Percentiles rank a stretch among this genome's conserved stretches.
Conservation (phyloP, 208 protist genomes). For the Leishmania gerbilli region DNA sequence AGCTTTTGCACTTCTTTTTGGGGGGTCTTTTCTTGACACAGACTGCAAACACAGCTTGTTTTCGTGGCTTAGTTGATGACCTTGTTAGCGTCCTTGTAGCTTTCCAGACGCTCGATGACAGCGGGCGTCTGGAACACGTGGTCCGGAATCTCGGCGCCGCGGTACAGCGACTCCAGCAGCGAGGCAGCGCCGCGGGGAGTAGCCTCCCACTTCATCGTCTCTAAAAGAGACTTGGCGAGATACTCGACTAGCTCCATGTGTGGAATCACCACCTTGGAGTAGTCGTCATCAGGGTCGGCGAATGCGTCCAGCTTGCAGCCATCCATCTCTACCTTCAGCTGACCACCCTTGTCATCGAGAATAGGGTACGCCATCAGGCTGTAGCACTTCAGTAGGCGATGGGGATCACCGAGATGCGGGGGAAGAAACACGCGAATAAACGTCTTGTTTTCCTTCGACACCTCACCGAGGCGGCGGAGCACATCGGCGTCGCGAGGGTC, state of each 20-base stretch:
- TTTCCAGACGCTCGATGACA: constrained; percentile 82
- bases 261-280: constrained; percentile 89
- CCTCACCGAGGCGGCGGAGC: constrained; percentile 74
- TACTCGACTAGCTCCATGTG: constrained; percentile 89
- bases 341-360: constrained; percentile 88
- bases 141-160: constrained; percentile 87
- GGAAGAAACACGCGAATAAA: constrained; percentile 88
- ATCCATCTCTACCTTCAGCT: constrained; percentile 89
- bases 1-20: neutral
- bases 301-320: constrained; percentile 84
- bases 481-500: constrained; percentile 86
- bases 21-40: constrained; percentile 4
- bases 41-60: neutral
- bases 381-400: constrained; percentile 90
- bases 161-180: constrained; percentile 90
- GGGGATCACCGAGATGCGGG: constrained; percentile 86
- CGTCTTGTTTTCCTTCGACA: constrained; percentile 88
- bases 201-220: constrained; percentile 91
- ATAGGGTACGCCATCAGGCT: constrained; percentile 91
- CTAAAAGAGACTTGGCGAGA: constrained; percentile 84
- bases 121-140: constrained; percentile 90
- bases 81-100: constrained; percentile 83
- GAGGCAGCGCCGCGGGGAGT: constrained; percentile 86
- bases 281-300: constrained; percentile 90
- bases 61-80: constrained; percentile 49